Percentiles rank a stretch among this genome's conserved stretches.
These are phyloP conservation scores for Panaeolus cyanescens DNA, from an alignment of 768 basidiomycete genomes.

Conservation along the genomic window DNA sequence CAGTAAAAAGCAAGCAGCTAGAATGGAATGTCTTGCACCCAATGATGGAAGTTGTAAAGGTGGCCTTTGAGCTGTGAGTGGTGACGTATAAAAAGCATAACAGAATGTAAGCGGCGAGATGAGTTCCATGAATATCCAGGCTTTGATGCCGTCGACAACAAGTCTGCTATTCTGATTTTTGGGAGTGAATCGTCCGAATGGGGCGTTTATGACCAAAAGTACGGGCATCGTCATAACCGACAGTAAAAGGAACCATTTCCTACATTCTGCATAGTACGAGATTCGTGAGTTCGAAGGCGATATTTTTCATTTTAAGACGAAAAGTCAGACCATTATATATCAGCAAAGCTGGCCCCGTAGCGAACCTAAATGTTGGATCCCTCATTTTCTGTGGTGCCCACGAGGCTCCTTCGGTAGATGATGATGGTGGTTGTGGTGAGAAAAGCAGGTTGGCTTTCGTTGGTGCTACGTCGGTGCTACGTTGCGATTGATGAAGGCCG, in stretches of 20 bases:
- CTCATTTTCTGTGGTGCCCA: background rate
- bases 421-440: background rate
- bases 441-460: too few relatives aligned
- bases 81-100: slow-evolving; percentile 48
- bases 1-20: slow-evolving; percentile 59
- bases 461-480: too few relatives aligned
- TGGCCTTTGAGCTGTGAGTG: slow-evolving; percentile 41
- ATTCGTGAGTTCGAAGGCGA: background rate
- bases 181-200: slow-evolving; percentile 78
- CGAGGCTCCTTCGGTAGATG: background rate
- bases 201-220: slow-evolving; percentile 64
- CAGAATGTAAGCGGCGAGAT: slow-evolving; percentile 59
- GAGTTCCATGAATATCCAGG: slow-evolving; percentile 85
- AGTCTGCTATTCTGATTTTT: slow-evolving; percentile 42
- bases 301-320: background rate
- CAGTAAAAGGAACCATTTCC: slow-evolving; percentile 49
- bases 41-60: slow-evolving; percentile 24
- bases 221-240: slow-evolving; percentile 37
- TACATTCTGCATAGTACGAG: background rate
- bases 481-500: too few relatives aligned
- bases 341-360: background rate
- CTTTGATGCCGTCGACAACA: slow-evolving; percentile 55
- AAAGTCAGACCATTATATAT: background rate
- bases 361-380: background rate
- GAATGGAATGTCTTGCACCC: slow-evolving; percentile 45